Evolutionary conservation across 2,329 filamentous ascomycete species (phyloP), one percentile per base, ranked within the genome.

Genomic region (Xylaria sp.): DNA sequence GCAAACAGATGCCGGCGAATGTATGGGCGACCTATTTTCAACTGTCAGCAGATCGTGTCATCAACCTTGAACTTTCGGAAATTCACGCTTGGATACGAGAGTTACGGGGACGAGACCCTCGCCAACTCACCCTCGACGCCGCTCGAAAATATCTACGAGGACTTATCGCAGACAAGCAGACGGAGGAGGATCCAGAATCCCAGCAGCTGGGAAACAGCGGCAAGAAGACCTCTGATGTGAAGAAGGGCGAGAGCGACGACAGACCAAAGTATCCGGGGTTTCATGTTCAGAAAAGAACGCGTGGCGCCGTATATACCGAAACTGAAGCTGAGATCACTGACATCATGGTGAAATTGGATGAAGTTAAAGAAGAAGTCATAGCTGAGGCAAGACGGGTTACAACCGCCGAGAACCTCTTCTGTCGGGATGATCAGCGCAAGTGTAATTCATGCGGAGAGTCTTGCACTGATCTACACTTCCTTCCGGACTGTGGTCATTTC

Each of bases 401-500:
- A 16, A 66, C 73, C 9, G 62, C 71, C 12, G 12, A n/a, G 13
- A 72, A 64, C 37, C 23, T 75, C 13, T 47, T 62, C 16, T 32
- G 57, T 12, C 2, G 1, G 0, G 21, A 35, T 1, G n/a, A 21
- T 3, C 1, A 50, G 2, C 32, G 51, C 16, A n/a, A 35, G 37
- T 74, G 73, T 32, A 55, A 71, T 63, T 61, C 44, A 8, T 77
- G 76, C 47, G 63, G 44, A 3, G 13, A 23, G 47, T 5, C 13
- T 3, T 58, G 51, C 18, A 13, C 63, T 0, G 60, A 66, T 1
- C 55, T 75, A 4, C 66, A 62, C 3, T 60, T 78, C 12, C 69
- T 78, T 27, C 66, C 69, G 13, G 69, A 74, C n/a, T 79, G 77
- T 60, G 77, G 77, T 6, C 77, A 79, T 55, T 58, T 78, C 1